Conservation (phyloP, 495 filamentous ascomycete species). For the Hypoxylon perforatum region DNA sequence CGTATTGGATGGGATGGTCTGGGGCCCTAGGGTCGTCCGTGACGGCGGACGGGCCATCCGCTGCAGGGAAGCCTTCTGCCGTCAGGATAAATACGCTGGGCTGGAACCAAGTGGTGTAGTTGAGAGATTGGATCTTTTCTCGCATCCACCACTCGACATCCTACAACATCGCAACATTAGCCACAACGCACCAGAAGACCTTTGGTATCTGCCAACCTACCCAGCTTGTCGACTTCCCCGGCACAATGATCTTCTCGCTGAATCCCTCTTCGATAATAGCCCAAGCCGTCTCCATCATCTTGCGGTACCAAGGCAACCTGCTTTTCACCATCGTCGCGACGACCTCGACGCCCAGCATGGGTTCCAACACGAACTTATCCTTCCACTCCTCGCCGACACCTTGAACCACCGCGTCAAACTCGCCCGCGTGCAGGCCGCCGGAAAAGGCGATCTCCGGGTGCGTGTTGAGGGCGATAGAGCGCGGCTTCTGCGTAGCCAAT, state of each 20-base stretch:
- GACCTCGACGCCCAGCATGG: slow-evolving; percentile 58
- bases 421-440: slow-evolving; percentile 58
- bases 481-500: slow-evolving; percentile 45
- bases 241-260: slow-evolving; percentile 54
- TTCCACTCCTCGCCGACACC: slow-evolving; percentile 51
- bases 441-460: slow-evolving; percentile 54
- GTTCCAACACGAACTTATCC: slow-evolving; percentile 48
- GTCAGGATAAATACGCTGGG: slow-evolving; percentile 55
- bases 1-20: slow-evolving; percentile 50
- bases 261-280: slow-evolving; percentile 59
- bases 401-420: slow-evolving; percentile 45
- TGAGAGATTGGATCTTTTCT: slow-evolving; percentile 55
- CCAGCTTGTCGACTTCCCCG: slow-evolving; percentile 53
- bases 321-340: slow-evolving; percentile 55
- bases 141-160: slow-evolving; percentile 63
- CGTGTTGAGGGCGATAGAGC: slow-evolving; percentile 54
- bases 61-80: slow-evolving; percentile 33
- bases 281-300: slow-evolving; percentile 60
- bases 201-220: slow-evolving; percentile 35
- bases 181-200: background rate
- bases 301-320: slow-evolving; percentile 53
- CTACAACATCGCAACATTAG: slow-evolving; percentile 31
- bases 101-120: slow-evolving; percentile 63
- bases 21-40: slow-evolving; percentile 22
- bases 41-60: slow-evolving; percentile 16